Percentiles rank a stretch among this genome's conserved stretches.
phyloP scores from a whole-genome alignment of 345 rosid genomes.

The Rubroshorea leprosula region DNA sequence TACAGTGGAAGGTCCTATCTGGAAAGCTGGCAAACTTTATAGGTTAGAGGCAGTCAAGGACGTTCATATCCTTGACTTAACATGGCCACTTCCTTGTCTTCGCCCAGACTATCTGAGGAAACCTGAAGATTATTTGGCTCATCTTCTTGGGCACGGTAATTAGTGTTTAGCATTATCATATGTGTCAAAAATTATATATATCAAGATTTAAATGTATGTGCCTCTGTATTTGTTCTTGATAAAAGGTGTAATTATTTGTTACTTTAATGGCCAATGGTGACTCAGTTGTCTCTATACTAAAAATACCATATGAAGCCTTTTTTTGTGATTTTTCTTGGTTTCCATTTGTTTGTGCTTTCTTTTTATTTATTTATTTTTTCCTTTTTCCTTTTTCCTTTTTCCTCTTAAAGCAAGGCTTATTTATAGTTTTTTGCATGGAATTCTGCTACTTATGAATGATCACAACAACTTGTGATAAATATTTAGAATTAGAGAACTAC shows the following conservation, averaged over 20 bases:
- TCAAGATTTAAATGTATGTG: too few species aligned
- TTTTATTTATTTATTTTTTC: too few species aligned
- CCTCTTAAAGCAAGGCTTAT: not conserved
- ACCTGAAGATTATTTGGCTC: constrained; percentile 93
- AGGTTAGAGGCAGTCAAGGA: constrained; percentile 88
- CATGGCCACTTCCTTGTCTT: constrained; percentile 91
- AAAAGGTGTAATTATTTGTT: not conserved
- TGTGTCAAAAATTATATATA: not conserved
- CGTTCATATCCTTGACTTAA: constrained; percentile 74
- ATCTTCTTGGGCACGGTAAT: constrained; percentile 90
- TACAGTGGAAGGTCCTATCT: constrained; percentile 60
- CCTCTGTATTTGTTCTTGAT: not conserved
- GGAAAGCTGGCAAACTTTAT: constrained; percentile 75
- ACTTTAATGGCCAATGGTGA: too few species aligned
- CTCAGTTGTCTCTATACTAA: not conserved
- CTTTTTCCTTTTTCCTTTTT: not conserved
- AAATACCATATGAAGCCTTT: too few species aligned
- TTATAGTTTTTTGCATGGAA: too few species aligned
- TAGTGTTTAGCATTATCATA: constrained; percentile 11
- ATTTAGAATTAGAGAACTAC: too few species aligned
- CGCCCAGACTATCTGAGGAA: constrained; percentile 82
- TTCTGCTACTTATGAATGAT: too few species aligned
- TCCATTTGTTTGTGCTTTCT: not conserved
- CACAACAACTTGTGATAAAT: too few species aligned
- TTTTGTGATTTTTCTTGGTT: not conserved